Percentiles rank a stretch among this genome's conserved stretches.
Conservation (phyloP, 441 rosid genomes). For the Pelargonium exstipulatum region DNA sequence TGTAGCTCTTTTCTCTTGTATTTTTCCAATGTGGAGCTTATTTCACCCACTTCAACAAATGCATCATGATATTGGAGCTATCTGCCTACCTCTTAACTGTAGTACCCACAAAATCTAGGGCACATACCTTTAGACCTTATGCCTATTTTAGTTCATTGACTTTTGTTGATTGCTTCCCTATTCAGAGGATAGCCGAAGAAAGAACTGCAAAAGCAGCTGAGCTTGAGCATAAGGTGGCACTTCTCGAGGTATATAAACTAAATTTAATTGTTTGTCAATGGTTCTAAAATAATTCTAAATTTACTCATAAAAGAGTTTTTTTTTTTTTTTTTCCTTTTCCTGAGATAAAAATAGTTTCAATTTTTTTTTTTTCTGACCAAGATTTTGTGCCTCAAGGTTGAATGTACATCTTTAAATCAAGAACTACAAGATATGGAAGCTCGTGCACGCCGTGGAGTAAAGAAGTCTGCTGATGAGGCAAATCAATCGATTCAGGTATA, state of each 20-base stretch:
- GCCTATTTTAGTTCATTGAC: conserved; percentile 8
- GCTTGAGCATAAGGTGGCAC: conserved; percentile 88
- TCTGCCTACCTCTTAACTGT: neutral
- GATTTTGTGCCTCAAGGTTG: conserved; percentile 41
- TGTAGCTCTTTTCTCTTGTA: too few species aligned
- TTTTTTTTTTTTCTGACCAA: conserved; percentile 14
- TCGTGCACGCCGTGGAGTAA: conserved; percentile 82
- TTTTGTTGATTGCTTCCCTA: conserved; percentile 22
- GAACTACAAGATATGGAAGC: conserved; percentile 94
- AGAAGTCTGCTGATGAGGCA: conserved; percentile 85
- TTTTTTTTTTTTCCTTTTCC: too few species aligned
- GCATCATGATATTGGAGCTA: neutral
- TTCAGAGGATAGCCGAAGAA: conserved; percentile 88
- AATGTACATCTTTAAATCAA: conserved; percentile 80
- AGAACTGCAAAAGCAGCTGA: conserved; percentile 79
- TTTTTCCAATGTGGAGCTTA: too few species aligned
- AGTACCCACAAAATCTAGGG: neutral
- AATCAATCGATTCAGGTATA: conserved; percentile 88
- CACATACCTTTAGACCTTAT: conserved; percentile 4
- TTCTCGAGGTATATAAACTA: conserved; percentile 66
- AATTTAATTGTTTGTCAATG: neutral
- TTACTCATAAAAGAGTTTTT: neutral
- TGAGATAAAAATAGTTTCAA: conserved; percentile 10
- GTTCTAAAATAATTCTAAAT: conserved; percentile 12
- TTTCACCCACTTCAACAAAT: too few species aligned